Evolutionary conservation across 2,329 filamentous ascomycete genomes (phyloP), one percentile per base, ranked within the genome.

Genomic region (Claviceps cyperi): DNA sequence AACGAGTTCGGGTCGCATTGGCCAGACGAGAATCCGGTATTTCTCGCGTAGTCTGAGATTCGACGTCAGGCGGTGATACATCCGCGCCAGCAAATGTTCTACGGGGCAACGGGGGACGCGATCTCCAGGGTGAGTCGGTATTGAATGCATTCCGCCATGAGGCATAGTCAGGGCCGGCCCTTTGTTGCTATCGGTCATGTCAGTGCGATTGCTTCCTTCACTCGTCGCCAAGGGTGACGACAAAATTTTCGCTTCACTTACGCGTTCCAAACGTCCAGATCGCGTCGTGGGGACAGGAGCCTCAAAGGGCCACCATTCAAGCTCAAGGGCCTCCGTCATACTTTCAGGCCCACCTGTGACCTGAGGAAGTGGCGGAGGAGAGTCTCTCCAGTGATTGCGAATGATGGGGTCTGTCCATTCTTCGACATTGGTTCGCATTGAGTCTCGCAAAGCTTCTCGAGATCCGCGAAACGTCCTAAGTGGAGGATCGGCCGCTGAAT

Each of bases 361-460:
- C 7, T 4, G 38, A 35, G 47, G 22, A 15, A 9, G 46, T 14
- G 38, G n/a, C 1, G 43, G 48, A 2, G 51, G 48, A 17, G 53
- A 14, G 11, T 53, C 57, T n/a, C 51, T 52, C 53, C 50, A 57
- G 37, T 46, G 51, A 22, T 53, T 51, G 13, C 56, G 53, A 28
- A 60, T 62, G 1, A 63, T 44, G 21, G 53, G 54, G 32, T 54
- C 57, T 47, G 64, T 55, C 19, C 58, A 58, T 37, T 64, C 60
- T 48, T 62, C 60, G 8, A 64, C 53, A 22, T 59, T 58, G 21
- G 50, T 52, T 37, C 55, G 55, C 9, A 54, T 54, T 55, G 61
- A 57, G 28, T 50, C 49, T 19, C 43, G 49, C 22, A 51, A 32
- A 6, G 51, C 53, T 15, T 54, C 52, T 41, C 22, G 39, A 41